Evolutionary conservation across 176 grass and related monocot species (phyloP), one percentile per base, ranked within the genome.

Genomic region (Rhynchospora tenuis): DNA sequence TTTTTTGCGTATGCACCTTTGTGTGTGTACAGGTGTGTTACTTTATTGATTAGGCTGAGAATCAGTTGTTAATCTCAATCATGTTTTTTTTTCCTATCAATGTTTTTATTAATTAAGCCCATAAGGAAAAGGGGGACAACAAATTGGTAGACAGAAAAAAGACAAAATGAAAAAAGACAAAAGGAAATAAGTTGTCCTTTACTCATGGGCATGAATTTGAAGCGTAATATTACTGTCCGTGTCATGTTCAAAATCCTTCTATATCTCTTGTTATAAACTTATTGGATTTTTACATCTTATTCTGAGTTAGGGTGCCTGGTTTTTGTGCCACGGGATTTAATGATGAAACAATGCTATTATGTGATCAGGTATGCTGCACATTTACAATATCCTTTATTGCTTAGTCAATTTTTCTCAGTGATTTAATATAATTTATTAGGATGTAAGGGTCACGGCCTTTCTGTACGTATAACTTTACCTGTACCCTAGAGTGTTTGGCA

Each of bases 321-420:
- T 81, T 81, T 69, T 33, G 27, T 55, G 57, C 7, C 11, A 50
- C 24, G 7, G 51, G 7, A 81, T 86, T 79, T 28, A 60, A 80
- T 61, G 74, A 79, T 56, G 71, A 74, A 63, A 86, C 84, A 24
- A 44, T 86, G 46, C 70, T 86, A 38, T 44, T 86, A 10, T 86
- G 84, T 59, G 84, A 86, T 62, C 74, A 86, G 60, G 84, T 86
- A 81, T 81, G 74, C 80, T 80, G 57, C 28, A 13, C 57, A 63
- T 46, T n/a, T 82, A 44, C 43, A 51, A 67, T 20, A 48, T 22
- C 10, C 55, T 76, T 85, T 79, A 38, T 78, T 78, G 22, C 44
- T 50, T 78, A n/a, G 24, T 70, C 26, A 72, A 33, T 73, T 23
- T 84, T 31, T 50, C 48, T 54, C 26, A 62, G 14, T 63, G 28